Evolutionary conservation across 2,329 filamentous ascomycete genomes (phyloP).

Genomic region (Fusarium nelsonii): DNA sequence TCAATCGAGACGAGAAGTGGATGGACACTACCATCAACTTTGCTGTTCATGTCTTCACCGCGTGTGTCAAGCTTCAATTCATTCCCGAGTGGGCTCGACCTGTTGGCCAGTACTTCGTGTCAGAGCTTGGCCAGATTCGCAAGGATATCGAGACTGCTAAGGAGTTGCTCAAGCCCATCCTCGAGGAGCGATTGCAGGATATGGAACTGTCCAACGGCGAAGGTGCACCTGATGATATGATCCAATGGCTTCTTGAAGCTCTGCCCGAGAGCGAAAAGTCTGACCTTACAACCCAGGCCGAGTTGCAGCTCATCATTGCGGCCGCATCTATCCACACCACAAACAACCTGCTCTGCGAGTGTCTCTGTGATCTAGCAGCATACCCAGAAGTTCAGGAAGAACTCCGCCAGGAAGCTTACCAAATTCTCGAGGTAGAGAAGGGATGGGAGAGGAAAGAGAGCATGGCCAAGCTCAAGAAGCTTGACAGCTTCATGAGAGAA

Average conservation of each 20-base stretch:
- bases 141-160: constrained; percentile 59
- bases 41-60: constrained; percentile 62
- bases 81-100: constrained; percentile 65
- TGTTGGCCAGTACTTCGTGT: constrained; percentile 59
- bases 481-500: constrained; percentile 65
- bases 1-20: constrained; percentile 67
- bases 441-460: constrained; percentile 59
- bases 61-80: constrained; percentile 63
- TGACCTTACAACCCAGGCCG: constrained; percentile 55
- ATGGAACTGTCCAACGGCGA: constrained; percentile 55
- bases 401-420: constrained; percentile 62
- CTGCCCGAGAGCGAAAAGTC: constrained; percentile 55
- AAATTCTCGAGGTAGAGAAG: constrained; percentile 57
- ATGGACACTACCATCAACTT: constrained; percentile 65
- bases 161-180: constrained; percentile 59
- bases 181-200: constrained; percentile 60
- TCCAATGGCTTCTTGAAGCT: constrained; percentile 60
- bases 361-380: constrained; percentile 63
- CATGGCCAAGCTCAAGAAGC: constrained; percentile 59
- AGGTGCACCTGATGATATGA: constrained; percentile 56
- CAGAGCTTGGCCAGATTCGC: constrained; percentile 60
- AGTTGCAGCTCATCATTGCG: constrained; percentile 60
- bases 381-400: constrained; percentile 62
- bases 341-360: constrained; percentile 60
- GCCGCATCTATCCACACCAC: constrained; percentile 62